phyloP scores from a whole-genome alignment of 1,284 basidiomycete species.

The Cryptococcus wingfieldii region DNA sequence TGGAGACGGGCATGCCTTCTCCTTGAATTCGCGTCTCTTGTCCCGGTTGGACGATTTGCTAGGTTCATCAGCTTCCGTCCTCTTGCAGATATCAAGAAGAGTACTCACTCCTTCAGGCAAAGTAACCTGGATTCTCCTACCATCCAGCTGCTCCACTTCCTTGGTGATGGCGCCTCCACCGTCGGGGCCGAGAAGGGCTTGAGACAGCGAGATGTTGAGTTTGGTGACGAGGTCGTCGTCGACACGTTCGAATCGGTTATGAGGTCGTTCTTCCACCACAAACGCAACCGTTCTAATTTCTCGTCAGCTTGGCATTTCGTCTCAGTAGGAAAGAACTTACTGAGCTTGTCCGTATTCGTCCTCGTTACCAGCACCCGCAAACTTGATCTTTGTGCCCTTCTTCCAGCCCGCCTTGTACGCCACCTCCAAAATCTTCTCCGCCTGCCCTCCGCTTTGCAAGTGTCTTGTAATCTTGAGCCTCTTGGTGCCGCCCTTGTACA shows the following conservation, averaged over 20 bases:
- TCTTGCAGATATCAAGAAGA: background rate
- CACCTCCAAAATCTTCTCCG: constrained; percentile 89
- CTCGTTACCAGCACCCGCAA: constrained; percentile 82
- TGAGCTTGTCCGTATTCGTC: constrained; percentile 66
- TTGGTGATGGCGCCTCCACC: constrained; percentile 51
- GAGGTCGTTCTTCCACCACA: constrained; percentile 85
- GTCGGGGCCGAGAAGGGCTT: constrained; percentile 63
- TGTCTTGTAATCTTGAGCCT: constrained; percentile 81
- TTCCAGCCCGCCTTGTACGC: constrained; percentile 68
- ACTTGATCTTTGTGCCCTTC: constrained; percentile 82
- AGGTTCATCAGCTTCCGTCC: background rate
- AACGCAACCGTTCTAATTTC: constrained; percentile 61
- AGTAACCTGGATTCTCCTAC: constrained; percentile 65
- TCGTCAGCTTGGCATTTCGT: background rate
- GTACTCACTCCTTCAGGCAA: constrained; percentile 55
- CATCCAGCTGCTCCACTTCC: constrained; percentile 67
- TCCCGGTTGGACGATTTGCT: constrained; percentile 71
- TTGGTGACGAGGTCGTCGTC: constrained; percentile 71
- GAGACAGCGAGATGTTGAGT: constrained; percentile 68
- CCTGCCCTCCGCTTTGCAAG: constrained; percentile 65
- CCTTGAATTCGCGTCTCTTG: constrained; percentile 65
- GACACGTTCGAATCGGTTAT: constrained; percentile 66
- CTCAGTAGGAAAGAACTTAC: constrained; percentile 42
- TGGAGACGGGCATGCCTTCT: constrained; percentile 89
- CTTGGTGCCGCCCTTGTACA: constrained; percentile 85